phyloP scores from a whole-genome alignment of 2,329 filamentous ascomycete species.

The Parafenestella ontariensis region DNA sequence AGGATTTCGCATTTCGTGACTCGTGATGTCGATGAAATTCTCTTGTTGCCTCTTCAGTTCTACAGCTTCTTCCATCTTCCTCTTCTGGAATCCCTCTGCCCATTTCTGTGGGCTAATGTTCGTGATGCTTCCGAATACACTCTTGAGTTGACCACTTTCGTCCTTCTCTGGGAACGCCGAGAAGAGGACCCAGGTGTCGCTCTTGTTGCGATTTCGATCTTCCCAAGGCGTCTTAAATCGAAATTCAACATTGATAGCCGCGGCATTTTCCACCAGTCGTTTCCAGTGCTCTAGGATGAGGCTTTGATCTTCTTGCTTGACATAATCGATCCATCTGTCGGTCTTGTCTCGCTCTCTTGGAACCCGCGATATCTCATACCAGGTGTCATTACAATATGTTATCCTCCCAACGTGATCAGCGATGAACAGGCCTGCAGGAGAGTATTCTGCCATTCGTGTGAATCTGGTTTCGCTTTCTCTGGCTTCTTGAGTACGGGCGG shows the following conservation, averaged over 20 bases:
- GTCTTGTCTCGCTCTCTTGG: constrained; percentile 65
- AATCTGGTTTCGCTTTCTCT: constrained; percentile 76
- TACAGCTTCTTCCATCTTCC: constrained; percentile 79
- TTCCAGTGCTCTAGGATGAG: constrained; percentile 68
- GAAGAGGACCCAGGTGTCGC: constrained; percentile 79
- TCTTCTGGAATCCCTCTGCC: constrained; percentile 80
- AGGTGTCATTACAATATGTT: constrained; percentile 83
- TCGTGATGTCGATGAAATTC: constrained; percentile 81
- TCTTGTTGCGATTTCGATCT: constrained; percentile 60
- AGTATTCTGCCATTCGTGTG: constrained; percentile 83
- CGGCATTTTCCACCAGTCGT: constrained; percentile 66
- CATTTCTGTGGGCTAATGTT: constrained; percentile 88
- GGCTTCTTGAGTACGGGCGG: constrained; percentile 65
- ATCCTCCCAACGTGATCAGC: constrained; percentile 74
- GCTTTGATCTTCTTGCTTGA: constrained; percentile 70
- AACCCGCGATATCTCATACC: constrained; percentile 71
- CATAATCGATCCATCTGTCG: constrained; percentile 75
- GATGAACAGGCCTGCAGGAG: constrained; percentile 85
- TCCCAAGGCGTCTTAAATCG: constrained; percentile 74
- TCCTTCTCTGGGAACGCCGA: constrained; percentile 77
- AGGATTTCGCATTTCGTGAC: constrained; percentile 79
- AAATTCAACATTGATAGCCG: constrained; percentile 74
- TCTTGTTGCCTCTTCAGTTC: constrained; percentile 83
- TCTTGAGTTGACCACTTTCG: constrained; percentile 69
- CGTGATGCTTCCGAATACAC: constrained; percentile 81